Base-by-base conservation (phyloP, 345 rosid genomes). In the Durio zibethinus region DNA sequence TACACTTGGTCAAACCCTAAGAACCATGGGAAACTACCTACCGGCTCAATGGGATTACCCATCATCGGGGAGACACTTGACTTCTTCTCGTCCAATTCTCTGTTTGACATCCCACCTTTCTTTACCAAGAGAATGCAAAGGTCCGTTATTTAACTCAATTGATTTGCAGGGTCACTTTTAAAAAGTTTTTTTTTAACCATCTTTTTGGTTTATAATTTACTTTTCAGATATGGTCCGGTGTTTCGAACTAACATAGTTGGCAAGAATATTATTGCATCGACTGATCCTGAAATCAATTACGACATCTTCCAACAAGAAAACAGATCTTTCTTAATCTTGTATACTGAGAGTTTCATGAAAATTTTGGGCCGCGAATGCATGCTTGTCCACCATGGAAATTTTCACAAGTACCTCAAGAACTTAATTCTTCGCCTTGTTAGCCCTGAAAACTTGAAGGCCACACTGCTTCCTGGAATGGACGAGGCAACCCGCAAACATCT, bases 281-380 rank as follows among this genome's bases (percentile, higher is more conserved):
- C 86, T 0, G 92, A 90, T 25, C 72, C 80, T 0, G 87, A 86
- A 12, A 77, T 85, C 36, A 86, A 84, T n/a, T 77, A 78, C 27
- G 73, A 65, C 40, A 84, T 87, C 27, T 79, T 88, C 74, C 87
- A 70, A 33, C 84, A 86, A 77, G 92, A 90, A 42, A 85, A 83
- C 77, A 83, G 31, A 53, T 73, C 76, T 7, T 84, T 86, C 59
- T 20, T 68, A 15, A 20, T 82, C 33, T 82, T 84, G 72, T 87
- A 80, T 61, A 76, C 82, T 2, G 85, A 86, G 10, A 81, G 85
- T 33, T 65, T 87, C 42, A 71, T 31, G 12, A 62, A 79, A 48
- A 79, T 90, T 56, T 45, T 83, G 2, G 91, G 89, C 21, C 18
- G 75, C 43, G 62, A 85, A 23, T 80, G 53, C 71, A 9, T 83